Percentiles rank a stretch among this genome's conserved stretches.
phyloP scores from a whole-genome alignment of 2,329 filamentous ascomycete species.

The Gremmenia infestans region DNA sequence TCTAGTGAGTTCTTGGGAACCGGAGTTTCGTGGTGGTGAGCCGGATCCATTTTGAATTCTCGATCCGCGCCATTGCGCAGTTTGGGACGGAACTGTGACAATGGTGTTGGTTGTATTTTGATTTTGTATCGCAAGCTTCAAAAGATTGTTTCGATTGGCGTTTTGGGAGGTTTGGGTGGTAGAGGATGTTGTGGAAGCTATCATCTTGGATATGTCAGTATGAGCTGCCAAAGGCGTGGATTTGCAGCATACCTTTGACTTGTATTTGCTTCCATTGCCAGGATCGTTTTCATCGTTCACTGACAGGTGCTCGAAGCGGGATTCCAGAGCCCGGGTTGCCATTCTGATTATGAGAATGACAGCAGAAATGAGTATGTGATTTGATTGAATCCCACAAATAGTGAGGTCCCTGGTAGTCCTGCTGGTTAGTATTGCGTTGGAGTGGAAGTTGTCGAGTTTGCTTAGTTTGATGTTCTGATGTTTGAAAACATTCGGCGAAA shows the following conservation, averaged over 20 bases:
- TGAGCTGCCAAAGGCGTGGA: conserved; percentile 11
- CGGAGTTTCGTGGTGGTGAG: conserved; percentile 49
- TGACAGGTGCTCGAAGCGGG: conserved; percentile 83
- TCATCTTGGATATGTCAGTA: conserved; percentile 35
- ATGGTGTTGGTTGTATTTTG: conserved; percentile 65
- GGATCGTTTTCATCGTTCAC: conserved; percentile 84
- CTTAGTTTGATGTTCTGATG: not conserved
- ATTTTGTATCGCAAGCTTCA: conserved; percentile 80
- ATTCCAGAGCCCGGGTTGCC: conserved; percentile 75
- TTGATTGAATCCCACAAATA: not conserved
- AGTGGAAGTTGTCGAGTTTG: not conserved
- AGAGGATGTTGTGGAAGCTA: conserved; percentile 22
- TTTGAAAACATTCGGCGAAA: not conserved
- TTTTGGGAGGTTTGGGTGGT: conserved; percentile 41
- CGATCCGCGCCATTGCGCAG: conserved; percentile 47
- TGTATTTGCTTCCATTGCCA: conserved; percentile 55
- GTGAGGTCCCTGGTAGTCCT: not conserved
- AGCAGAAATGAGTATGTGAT: not conserved
- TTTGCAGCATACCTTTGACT: conserved; percentile 64
- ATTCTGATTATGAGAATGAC: conserved; percentile 36
- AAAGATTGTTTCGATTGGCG: conserved; percentile 69
- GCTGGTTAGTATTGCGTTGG: conserved; percentile 19
- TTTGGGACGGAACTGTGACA: conserved; percentile 63
- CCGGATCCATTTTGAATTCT: conserved; percentile 38
- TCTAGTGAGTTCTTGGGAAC: conserved; percentile 45